Base-by-base conservation (phyloP, 78 protist genomes). In the Speleostelium caveatum region DNA sequence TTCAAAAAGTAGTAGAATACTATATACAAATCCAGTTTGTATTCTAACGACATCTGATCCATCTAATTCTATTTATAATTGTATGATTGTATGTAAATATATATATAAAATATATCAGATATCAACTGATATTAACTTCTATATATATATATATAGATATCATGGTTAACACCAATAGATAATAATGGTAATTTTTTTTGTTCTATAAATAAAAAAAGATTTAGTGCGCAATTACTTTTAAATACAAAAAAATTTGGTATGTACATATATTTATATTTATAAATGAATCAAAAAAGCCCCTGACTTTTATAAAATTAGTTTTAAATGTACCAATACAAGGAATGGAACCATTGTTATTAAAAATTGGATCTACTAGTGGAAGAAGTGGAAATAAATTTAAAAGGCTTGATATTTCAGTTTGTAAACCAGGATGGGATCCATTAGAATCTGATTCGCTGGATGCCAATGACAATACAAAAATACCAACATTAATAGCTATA, bases 91-190 rank as follows among this genome's bases (percentile, higher is more conserved):
- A n/a, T n/a, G n/a, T n/a, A n/a, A n/a, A n/a, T n/a, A n/a, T n/a
- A n/a, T n/a, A n/a, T n/a, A n/a, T n/a, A n/a, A n/a, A n/a, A n/a
- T n/a, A n/a, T n/a, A n/a, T n/a, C n/a, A n/a, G n/a, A n/a, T n/a
- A n/a, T n/a, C n/a, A n/a, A n/a, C n/a, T n/a, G n/a, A n/a, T n/a
- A n/a, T n/a, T n/a, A n/a, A n/a, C n/a, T n/a, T n/a, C n/a, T n/a
- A n/a, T n/a, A n/a, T n/a, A n/a, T n/a, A n/a, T n/a, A n/a, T n/a
- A n/a, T n/a, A n/a, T 49, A 49, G 16, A 14, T 58, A 6, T 58
- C 63, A 58, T 58, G 63, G 63, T n/a, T 58, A 58, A 58, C 63
- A n/a, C 35, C 63, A 6, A 58, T 58, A 19, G 63, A 58, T n/a
- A 58, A 58, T n/a, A n/a, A 14, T 58, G 63, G 63, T 58, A 58